These are phyloP conservation scores for Solanum etuberosum DNA, from an alignment of 257 asterid genomes.

Conservation along the genomic window DNA sequence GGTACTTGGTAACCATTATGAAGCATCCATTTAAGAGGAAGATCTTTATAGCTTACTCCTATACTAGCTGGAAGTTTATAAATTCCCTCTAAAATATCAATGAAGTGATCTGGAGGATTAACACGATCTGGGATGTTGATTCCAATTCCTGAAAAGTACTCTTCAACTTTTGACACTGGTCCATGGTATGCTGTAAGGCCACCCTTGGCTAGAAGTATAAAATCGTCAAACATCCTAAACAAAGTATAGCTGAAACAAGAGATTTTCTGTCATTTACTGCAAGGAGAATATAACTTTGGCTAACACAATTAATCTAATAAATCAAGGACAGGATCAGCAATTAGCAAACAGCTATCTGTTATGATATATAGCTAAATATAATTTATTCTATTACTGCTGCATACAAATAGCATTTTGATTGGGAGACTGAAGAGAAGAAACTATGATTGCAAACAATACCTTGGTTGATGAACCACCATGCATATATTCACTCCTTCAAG, in stretches of 20 bases:
- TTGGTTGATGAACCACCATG: constrained; percentile 97
- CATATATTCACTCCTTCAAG: constrained; percentile 88
- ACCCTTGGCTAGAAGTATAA: constrained; percentile 88
- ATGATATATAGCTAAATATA: background rate
- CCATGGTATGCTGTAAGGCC: constrained; percentile 88
- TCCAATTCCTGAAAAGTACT: constrained; percentile 56
- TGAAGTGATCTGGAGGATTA: constrained; percentile 86
- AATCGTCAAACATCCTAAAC: constrained; percentile 86
- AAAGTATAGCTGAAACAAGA: constrained; percentile 62
- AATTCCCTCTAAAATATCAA: constrained; percentile 87
- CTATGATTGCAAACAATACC: constrained; percentile 27
- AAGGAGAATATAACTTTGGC: background rate
- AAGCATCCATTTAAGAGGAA: constrained; percentile 86
- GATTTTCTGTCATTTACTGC: background rate
- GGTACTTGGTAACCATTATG: constrained; percentile 77
- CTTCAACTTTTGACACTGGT: constrained; percentile 70
- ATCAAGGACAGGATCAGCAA: background rate
- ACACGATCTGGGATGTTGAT: constrained; percentile 75
- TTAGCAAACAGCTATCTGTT: background rate
- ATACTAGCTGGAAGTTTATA: constrained; percentile 49
- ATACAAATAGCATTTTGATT: background rate
- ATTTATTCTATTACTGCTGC: background rate
- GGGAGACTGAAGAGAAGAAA: background rate
- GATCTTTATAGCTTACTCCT: constrained; percentile 45
- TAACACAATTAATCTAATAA: background rate